Evolutionary conservation across 2,329 filamentous ascomycete species (phyloP), one percentile per base, ranked within the genome.

Genomic region (Cordyceps javanica): DNA sequence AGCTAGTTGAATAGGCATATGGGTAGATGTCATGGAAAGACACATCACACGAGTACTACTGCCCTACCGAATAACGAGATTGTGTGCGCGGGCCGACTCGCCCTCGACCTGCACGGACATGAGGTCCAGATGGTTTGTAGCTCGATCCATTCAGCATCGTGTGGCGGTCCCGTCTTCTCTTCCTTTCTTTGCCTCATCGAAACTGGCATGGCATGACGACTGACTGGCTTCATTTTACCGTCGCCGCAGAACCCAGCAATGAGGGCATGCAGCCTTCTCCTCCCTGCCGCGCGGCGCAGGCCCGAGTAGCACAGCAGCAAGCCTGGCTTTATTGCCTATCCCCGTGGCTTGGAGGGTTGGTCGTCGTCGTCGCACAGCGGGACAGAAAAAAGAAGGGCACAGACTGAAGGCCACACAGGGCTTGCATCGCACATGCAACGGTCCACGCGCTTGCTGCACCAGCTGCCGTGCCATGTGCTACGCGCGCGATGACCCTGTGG

Each of bases 391-490:
- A 10, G 28, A 19, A 34, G 11, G 19, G 46, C n/a, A 44, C n/a
- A 11, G 26, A 30, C 28, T 6, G 21, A 34, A 21, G 36, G 49
- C 34, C 28, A n/a, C 49, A 52, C 36, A 38, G 25, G 49, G 49
- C 36, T 28, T 44, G 39, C 38, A 46, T 46, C 25, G 25, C 50
- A 34, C 38, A 32, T 23, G 38, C 26, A 42, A 53, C 38, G 50
- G 25, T 53, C 50, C 50, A 53, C 50, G 50, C 50, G 50, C 50
- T 53, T 53, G 50, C 50, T 53, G 50, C 39, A 52, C 49, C 49
- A 38, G 36, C 49, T 39, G 49, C 49, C n/a, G 49, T 52, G 34
- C 34, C 16, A 52, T 26, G 34, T 52, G 49, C 34, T 30, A 52
- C 49, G 16, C 30, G 49, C 49, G 16, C 30, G 49, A 52, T 52